Evolutionary conservation across 805 yeast genomes (phyloP), one percentile per base, ranked within the genome.

Genomic region (Schwanniomyces pseudopolymorphus): DNA sequence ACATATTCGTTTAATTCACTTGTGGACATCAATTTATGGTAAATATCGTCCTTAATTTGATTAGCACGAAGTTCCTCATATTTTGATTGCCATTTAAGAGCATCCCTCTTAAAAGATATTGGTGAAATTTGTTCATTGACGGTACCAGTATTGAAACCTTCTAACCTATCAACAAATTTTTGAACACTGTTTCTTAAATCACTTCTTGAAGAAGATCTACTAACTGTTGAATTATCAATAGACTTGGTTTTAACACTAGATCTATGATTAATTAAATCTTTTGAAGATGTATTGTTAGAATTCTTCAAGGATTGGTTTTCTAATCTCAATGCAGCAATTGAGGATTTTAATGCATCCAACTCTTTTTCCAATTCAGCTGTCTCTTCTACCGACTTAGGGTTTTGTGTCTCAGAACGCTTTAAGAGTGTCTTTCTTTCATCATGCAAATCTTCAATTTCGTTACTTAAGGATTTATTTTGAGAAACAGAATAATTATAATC

Each of bases 71-170:
- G 64, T 11, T 76, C 75, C 58, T 80, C 80, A 53, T 68, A 78
- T 50, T 69, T 79, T 40, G 61, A 57, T 60, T 78, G 83, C 81
- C 87, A 77, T 45, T 68, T 71, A 4, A 69, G 59, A 8, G 75
- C 60, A 40, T 70, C 72, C 35, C 54, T 56, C 42, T 58, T 59
- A 39, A 64, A 7, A 49, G 7, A 43, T 4, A 33, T 40, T n/a
- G 28, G 35, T 5, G 25, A 25, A 9, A 19, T 21, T 14, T 26
- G 19, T 3, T 42, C 52, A 33, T 56, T 51, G 4, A 54, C 52
- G 6, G 50, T 51, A 6, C 48, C 24, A 6, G 20, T n/a, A 39
- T 63, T 66, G 28, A 66, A 53, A 14, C 47, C 47, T n/a, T 59
- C 55, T 43, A 70, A 55, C 44, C 60, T 68, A 5, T 67, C 67